Percentiles rank a stretch among this genome's conserved stretches.
Evolutionary conservation across 2,329 filamentous ascomycete genomes (phyloP).

Genomic region (Sporothrix luriei): DNA sequence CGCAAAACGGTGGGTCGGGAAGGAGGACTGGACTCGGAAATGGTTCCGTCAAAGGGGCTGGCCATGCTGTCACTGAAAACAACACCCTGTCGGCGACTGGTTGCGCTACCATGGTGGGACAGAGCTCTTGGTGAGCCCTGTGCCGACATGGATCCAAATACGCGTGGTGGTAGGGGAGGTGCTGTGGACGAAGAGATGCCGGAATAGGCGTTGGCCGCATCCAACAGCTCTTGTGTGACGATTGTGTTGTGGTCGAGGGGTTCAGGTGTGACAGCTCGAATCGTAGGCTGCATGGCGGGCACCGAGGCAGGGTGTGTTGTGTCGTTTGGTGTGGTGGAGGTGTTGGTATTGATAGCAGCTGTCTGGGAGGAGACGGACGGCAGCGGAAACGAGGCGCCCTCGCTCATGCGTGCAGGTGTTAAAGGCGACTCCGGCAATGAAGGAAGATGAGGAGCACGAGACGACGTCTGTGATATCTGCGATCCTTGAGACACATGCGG

Average conservation of each 20-base stretch:
- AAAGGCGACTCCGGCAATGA: constrained; percentile 40
- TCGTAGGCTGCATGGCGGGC: constrained; percentile 47
- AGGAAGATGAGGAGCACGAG: constrained; percentile 33
- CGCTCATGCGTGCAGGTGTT: constrained; percentile 36
- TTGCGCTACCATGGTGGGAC: constrained; percentile 39
- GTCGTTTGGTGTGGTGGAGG: not conserved
- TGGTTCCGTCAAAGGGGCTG: constrained; percentile 52
- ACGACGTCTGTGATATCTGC: not conserved
- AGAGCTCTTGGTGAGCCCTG: constrained; percentile 55
- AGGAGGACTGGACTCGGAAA: constrained; percentile 47
- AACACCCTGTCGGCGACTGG: constrained; percentile 57
- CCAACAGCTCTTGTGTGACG: constrained; percentile 38
- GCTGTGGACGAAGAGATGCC: constrained; percentile 31
- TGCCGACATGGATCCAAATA: constrained; percentile 46
- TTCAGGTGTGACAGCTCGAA: constrained; percentile 70
- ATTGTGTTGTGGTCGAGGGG: constrained; percentile 43
- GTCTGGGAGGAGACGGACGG: constrained; percentile 36
- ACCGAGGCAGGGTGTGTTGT: constrained; percentile 7
- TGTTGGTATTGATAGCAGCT: constrained; percentile 1
- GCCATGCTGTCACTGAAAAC: constrained; percentile 62
- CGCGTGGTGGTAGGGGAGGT: constrained; percentile 39
- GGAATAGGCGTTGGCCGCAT: constrained; percentile 33
- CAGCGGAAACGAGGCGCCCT: constrained; percentile 36
- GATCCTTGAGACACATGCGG: constrained; percentile 8
- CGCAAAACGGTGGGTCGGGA: constrained; percentile 48